These are phyloP conservation scores for Pleurotus djamor DNA, from an alignment of 768 basidiomycete genomes.

Conservation along the genomic window DNA sequence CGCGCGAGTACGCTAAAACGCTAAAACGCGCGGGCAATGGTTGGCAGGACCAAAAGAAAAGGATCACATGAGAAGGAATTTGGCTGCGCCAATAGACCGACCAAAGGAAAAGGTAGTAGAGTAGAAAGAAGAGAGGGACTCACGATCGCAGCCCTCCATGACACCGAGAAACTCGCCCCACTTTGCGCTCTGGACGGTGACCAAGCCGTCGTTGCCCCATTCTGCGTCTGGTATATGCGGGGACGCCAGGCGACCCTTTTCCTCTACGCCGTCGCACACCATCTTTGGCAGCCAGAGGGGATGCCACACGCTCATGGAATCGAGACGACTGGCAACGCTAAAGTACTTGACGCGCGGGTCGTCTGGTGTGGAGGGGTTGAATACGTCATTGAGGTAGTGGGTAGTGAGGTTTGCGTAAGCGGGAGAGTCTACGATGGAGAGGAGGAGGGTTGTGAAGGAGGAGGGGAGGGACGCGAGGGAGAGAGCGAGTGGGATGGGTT, in stretches of 20 bases:
- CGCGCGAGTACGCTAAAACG: too few relatives aligned
- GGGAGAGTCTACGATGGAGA: constrained; percentile 91
- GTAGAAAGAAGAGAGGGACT: constrained; percentile 12
- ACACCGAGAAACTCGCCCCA: constrained; percentile 97
- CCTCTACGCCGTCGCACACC: constrained; percentile 85
- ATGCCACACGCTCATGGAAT: constrained; percentile 75
- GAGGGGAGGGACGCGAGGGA: constrained; percentile 71
- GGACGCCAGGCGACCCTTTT: constrained; percentile 35
- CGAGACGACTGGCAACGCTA: constrained; percentile 81
- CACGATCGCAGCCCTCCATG: constrained; percentile 84
- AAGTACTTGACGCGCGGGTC: constrained; percentile 87
- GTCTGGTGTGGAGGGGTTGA: constrained; percentile 83
- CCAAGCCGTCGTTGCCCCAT: constrained; percentile 73
- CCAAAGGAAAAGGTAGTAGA: too few relatives aligned
- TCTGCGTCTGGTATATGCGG: constrained; percentile 39
- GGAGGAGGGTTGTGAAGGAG: constrained; percentile 82
- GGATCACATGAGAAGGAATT: too few relatives aligned
- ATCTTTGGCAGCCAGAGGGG: constrained; percentile 97
- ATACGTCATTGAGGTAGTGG: constrained; percentile 70
- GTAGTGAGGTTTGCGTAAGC: constrained; percentile 95
- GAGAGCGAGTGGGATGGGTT: constrained; percentile 25
- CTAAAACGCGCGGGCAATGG: too few relatives aligned
- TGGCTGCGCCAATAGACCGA: too few relatives aligned
- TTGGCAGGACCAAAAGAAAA: too few relatives aligned
- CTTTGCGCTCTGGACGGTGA: constrained; percentile 84